Evolutionary conservation across 345 rosid genomes (phyloP).

Genomic region (Sapria himalayana): DNA sequence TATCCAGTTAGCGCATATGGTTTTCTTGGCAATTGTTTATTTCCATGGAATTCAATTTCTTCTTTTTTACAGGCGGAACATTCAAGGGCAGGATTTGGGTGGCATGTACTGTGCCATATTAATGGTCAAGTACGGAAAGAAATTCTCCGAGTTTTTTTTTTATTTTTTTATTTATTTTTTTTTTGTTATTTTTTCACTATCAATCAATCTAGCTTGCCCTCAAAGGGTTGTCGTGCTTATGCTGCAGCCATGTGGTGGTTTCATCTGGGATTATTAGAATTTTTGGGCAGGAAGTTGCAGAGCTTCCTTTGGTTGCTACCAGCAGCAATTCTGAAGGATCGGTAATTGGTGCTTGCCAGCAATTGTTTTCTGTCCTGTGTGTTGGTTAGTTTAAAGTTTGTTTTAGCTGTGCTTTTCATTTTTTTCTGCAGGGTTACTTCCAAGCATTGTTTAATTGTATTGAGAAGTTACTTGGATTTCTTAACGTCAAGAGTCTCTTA

Average conservation of each 20-base stretch:
- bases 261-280: conserved; percentile 62
- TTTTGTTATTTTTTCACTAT: no score
- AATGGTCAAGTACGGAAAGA: conserved; percentile 42
- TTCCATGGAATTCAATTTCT: not conserved
- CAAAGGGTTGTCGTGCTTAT: no score
- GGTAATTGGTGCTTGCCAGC: conserved; percentile 26
- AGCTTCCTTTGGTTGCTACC: conserved; percentile 84
- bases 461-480: conserved; percentile 42
- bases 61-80: conserved; percentile 22
- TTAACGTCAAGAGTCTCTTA: conserved; percentile 44
- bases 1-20: not conserved
- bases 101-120: conserved; percentile 79
- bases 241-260: conserved; percentile 53
- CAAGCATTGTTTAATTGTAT: conserved; percentile 54
- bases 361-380: no score
- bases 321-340: conserved; percentile 40
- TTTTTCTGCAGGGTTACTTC: conserved; percentile 57
- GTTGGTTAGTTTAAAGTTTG: not conserved
- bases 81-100: conserved; percentile 49
- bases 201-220: no score
- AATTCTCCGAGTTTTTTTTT: not conserved
- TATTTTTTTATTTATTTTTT: conserved; percentile 5
- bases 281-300: conserved; percentile 74
- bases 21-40: not conserved
- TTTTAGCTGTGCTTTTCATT: not conserved